These are phyloP conservation scores for Effrenium voratum DNA, from an alignment of 73 alveolate species.

Conservation along the genomic window DNA sequence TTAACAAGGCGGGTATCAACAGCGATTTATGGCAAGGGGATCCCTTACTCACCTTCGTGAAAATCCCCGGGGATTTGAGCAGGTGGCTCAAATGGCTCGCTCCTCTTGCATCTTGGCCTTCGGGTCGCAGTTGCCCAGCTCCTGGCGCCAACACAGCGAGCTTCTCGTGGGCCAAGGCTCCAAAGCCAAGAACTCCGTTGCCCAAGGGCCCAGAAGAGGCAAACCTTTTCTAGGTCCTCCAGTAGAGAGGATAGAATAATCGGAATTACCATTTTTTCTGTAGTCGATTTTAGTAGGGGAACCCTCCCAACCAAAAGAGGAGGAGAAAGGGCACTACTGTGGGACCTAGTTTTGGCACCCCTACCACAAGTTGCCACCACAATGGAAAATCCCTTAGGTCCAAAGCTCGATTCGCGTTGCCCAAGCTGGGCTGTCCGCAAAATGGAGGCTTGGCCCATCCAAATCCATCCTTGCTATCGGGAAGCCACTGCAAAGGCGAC, in stretches of 20 bases:
- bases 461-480: too few relatives aligned
- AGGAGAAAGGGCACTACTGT: neutral
- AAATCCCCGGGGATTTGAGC: too few relatives aligned
- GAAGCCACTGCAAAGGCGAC: too few relatives aligned
- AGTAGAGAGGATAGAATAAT: neutral
- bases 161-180: neutral
- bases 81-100: too few relatives aligned
- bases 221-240: neutral
- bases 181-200: neutral
- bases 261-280: neutral
- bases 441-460: too few relatives aligned
- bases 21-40: too few relatives aligned
- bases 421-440: too few relatives aligned
- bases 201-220: neutral
- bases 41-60: neutral
- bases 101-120: constrained; percentile 73
- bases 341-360: too few relatives aligned
- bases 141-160: constrained; percentile 3
- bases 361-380: too few relatives aligned
- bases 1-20: neutral
- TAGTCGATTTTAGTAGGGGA: neutral
- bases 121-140: constrained; percentile 48
- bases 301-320: neutral
- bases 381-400: too few relatives aligned
- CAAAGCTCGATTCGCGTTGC: too few relatives aligned